A percentile compares a stretch with the other conserved stretches of the same genome.
phyloP scores from a whole-genome alignment of 2,329 filamentous ascomycete genomes.

The Phialophora verrucosa region DNA sequence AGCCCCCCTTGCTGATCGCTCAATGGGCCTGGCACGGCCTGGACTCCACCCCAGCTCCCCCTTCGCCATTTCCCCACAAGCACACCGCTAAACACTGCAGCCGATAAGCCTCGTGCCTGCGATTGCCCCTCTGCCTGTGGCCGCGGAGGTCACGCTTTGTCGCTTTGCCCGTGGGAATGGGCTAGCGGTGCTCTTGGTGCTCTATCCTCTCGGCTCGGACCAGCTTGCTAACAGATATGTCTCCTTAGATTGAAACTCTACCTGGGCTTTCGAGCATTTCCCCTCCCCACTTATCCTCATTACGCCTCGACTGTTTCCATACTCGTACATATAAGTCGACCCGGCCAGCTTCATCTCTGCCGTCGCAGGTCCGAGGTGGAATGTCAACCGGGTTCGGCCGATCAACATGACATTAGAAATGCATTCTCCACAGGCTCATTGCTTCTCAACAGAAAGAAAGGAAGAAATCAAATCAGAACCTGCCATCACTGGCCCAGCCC shows the following conservation, averaged over 20 bases:
- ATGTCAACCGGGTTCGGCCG: not conserved
- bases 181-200: not conserved
- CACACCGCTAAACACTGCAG: constrained; percentile 10
- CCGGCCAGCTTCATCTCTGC: not conserved
- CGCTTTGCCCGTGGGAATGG: not conserved
- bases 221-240: not conserved
- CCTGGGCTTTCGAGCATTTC: not conserved
- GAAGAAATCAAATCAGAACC: not conserved
- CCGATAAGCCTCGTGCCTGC: not conserved
- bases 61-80: not conserved
- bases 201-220: not conserved
- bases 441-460: not conserved
- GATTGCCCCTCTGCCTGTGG: not conserved
- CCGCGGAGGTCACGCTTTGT: not conserved
- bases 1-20: constrained; percentile 3
- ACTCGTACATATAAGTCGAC: not conserved
- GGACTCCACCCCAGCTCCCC: not conserved
- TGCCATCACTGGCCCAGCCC: not conserved
- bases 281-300: not conserved
- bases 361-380: not conserved
- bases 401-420: not conserved
- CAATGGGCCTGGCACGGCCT: not conserved
- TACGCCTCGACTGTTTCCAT: not conserved
- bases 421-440: not conserved
- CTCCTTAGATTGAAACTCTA: not conserved